Base-by-base conservation (phyloP, 2,329 filamentous ascomycete genomes). In the Bipolaris cookei region DNA sequence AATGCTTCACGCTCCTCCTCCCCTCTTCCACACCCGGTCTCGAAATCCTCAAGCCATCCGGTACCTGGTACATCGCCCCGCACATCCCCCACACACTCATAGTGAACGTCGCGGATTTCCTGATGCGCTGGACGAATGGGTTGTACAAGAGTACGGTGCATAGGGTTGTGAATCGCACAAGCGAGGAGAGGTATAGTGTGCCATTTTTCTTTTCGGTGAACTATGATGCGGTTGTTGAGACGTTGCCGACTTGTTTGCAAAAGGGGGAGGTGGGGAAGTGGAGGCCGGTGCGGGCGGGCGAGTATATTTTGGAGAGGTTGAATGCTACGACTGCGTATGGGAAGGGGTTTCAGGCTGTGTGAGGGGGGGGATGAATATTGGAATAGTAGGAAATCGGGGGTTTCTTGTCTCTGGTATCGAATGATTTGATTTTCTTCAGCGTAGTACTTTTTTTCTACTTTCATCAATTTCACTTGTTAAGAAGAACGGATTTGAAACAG, bases 71-170 rank as follows among this genome's bases (percentile, higher is more conserved):
- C 32, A 45, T 64, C 3, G 70, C 80, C 0, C 59, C 64, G 3
- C 78, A 80, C 2, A 65, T 81, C 1, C 72, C 74, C 1, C 78
- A 75, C 1, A 76, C 81, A 0, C 76, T 83, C 43, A 80, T 84
- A 14, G 79, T 84, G n/a, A 84, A 84, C 50, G 79, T 84, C 16
- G 82, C 77, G 5, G 81, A 84, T 62, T 82, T 79, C 51, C 66
- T 84, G 59, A 81, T 82, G 76, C 76, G 81, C 14, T 81, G 80
- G 71, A 83, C 81, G 1, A 84, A 84, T 52, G 82, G 80, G 16
- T 55, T 70, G 43, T 84, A 82, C 53, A 75, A 81, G 51, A 81
- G 78, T 42, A 83, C 80, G 0, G 76, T 84, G n/a, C 82, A 83
- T 58, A 69, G 80, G 1, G 81, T 79, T 1, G 75, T 80, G 32